Evolutionary conservation across 2,329 filamentous ascomycete species (phyloP).

Genomic region (Trichophyton equinum): DNA sequence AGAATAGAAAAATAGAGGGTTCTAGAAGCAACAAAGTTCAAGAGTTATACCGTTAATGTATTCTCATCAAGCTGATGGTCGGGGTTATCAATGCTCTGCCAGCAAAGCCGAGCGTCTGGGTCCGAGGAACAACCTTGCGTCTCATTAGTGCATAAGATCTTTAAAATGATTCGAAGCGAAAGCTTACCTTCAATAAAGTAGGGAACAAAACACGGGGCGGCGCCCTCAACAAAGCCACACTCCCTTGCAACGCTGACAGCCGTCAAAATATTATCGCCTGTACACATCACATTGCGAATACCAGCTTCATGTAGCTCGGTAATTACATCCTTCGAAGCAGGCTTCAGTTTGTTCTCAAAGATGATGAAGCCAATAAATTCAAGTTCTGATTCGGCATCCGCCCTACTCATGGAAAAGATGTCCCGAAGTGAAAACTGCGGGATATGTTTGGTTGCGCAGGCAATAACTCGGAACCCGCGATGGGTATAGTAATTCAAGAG

Average conservation of each 20-base stretch:
- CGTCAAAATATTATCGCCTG: slow-evolving; percentile 72
- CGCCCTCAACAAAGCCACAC: slow-evolving; percentile 73
- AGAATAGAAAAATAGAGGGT: slow-evolving; percentile 10
- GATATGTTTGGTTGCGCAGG: slow-evolving; percentile 80
- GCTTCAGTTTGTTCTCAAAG: slow-evolving; percentile 97
- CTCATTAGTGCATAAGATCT: slow-evolving; percentile 7
- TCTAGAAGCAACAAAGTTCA: slow-evolving; percentile 1
- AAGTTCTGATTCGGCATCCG: slow-evolving; percentile 69
- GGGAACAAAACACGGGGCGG: slow-evolving; percentile 83
- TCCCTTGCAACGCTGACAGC: slow-evolving; percentile 63
- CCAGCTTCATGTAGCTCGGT: slow-evolving; percentile 69
- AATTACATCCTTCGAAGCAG: slow-evolving; percentile 67
- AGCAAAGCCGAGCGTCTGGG: slow-evolving; percentile 59
- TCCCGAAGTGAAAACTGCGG: slow-evolving; percentile 85
- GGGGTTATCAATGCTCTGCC: slow-evolving; percentile 91
- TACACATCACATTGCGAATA: slow-evolving; percentile 86
- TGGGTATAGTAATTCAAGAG: slow-evolving; percentile 85
- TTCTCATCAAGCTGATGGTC: slow-evolving; percentile 64
- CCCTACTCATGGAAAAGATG: slow-evolving; percentile 80
- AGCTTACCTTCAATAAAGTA: slow-evolving; percentile 60
- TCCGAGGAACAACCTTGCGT: slow-evolving; percentile 55
- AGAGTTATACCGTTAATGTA: slow-evolving; percentile 50
- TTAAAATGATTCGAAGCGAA: neutral
- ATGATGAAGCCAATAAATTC: slow-evolving; percentile 94
- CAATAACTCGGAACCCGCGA: slow-evolving; percentile 90